Percentiles rank a stretch among this genome's conserved stretches.
phyloP scores from a whole-genome alignment of 148 eudicot species.

The Rhododendron ferrugineum region DNA sequence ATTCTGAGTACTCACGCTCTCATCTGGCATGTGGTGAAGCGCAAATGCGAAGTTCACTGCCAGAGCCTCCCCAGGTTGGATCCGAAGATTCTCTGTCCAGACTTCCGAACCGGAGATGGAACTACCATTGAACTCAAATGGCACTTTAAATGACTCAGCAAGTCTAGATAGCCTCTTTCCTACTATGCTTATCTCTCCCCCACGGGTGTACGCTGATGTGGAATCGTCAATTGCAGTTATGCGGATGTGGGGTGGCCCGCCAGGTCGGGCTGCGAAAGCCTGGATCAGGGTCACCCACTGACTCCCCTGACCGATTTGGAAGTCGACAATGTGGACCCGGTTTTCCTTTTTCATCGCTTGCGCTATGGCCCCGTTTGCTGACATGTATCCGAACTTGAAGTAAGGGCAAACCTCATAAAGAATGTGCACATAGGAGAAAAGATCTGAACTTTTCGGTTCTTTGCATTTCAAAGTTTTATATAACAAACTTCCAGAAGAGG shows the following conservation, averaged over 20 bases:
- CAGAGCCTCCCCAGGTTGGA: slow-evolving; percentile 32
- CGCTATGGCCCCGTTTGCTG: slow-evolving; percentile 52
- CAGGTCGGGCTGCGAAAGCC: slow-evolving; percentile 44
- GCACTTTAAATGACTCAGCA: slow-evolving; percentile 36
- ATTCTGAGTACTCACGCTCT: slow-evolving; percentile 40
- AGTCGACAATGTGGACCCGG: slow-evolving; percentile 41
- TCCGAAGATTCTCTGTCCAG: slow-evolving; percentile 19
- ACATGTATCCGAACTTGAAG: slow-evolving; percentile 51
- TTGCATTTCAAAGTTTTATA: slow-evolving; percentile 31
- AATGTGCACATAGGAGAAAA: slow-evolving; percentile 33
- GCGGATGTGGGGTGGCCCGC: slow-evolving; percentile 48
- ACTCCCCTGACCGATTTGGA: slow-evolving; percentile 44
- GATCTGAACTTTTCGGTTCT: slow-evolving; percentile 38
- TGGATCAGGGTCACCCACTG: slow-evolving; percentile 49
- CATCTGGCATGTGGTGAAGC: slow-evolving; percentile 46
- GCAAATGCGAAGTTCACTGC: slow-evolving; percentile 46
- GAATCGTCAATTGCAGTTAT: slow-evolving; percentile 39
- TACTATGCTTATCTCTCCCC: slow-evolving; percentile 30
- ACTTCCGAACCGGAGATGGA: slow-evolving; percentile 17
- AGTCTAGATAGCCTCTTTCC: slow-evolving; percentile 41
- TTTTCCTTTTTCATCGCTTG: slow-evolving; percentile 45
- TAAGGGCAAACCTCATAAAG: slow-evolving; percentile 50
- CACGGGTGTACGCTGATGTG: slow-evolving; percentile 38
- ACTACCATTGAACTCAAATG: slow-evolving; percentile 32
- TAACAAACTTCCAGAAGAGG: slow-evolving; percentile 37